A percentile compares a stretch with the other conserved stretches of the same genome.
Evolutionary conservation across 768 basidiomycete species (phyloP).

Genomic region (Boletus fagicola): DNA sequence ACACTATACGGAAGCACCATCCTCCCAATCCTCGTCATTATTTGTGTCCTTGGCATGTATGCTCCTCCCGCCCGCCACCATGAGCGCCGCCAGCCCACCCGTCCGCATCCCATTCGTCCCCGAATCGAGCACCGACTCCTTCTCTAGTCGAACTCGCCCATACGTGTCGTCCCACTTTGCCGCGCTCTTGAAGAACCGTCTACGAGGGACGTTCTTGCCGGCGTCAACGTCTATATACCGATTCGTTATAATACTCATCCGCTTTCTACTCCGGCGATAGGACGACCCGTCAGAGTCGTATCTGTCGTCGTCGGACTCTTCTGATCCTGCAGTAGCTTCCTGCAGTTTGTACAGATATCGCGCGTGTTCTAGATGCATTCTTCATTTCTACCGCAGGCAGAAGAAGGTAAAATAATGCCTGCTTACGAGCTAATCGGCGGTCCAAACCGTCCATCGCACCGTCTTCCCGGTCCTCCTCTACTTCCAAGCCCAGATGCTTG

Average conservation of each 20-base stretch:
- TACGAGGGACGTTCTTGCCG: conserved; percentile 33
- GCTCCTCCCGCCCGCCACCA: conserved; percentile 26
- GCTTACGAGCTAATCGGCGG: conserved; percentile 68
- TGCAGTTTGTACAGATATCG: conserved; percentile 63
- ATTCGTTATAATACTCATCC: conserved; percentile 69
- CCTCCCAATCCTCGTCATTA: conserved; percentile 33
- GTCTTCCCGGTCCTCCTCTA: conserved; percentile 41
- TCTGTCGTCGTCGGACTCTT: conserved; percentile 48
- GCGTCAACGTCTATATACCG: conserved; percentile 50
- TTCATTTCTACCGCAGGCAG: neutral
- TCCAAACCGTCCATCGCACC: conserved; percentile 59
- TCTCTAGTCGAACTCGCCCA: conserved; percentile 24
- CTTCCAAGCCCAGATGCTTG: conserved; percentile 56
- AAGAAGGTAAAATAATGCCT: neutral
- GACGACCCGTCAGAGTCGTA: conserved; percentile 52
- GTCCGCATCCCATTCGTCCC: conserved; percentile 13
- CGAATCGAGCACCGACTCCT: conserved; percentile 21
- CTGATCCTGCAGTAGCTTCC: conserved; percentile 45
- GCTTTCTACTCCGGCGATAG: conserved; percentile 42
- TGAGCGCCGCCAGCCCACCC: conserved; percentile 21
- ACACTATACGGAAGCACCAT: conserved; percentile 25
- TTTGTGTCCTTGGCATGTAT: conserved; percentile 14
- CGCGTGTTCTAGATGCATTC: conserved; percentile 50
- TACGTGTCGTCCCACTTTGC: conserved; percentile 36
- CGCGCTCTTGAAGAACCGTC: conserved; percentile 60